Evolutionary conservation across 139 green algal genomes (phyloP), one percentile per base, ranked within the genome.

Genomic region (Astrephomene gubernaculifera): DNA sequence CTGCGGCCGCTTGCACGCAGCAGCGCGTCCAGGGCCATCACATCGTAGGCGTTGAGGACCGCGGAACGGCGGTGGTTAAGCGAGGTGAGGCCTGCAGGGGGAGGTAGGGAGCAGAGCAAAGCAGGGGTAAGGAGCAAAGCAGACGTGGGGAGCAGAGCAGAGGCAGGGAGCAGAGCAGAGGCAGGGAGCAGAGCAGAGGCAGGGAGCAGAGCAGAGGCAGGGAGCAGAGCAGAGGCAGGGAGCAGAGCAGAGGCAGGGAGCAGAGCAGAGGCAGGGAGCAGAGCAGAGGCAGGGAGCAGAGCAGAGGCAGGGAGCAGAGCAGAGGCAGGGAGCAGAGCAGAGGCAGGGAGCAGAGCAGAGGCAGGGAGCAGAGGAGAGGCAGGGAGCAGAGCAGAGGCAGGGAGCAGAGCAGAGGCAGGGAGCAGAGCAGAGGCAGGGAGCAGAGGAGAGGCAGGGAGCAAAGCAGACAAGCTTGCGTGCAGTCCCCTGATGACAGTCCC

Each of bases 31-130:
- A 94, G 69, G 0, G 83, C 85, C 57, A 95, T 89, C 4, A 83
- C 92, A 52, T 94, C 89, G 64, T 95, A 94, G 39, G 84, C 74
- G 71, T 94, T 93, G 36, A 89, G 65, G 4, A 97, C 81, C 33
- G 81, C 14, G 21, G 87, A 81, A 5, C 88, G 80, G 49, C 90
- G 82, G 63, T 87, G 92, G 1, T 81, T 86, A 43, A 97, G 76
- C 3, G 90, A 89, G 25, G 88, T 73, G 39, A 92, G 22, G 31
- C 86, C 86, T 91, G 89, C 41, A 43, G 12, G 25, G 38, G 12
- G 33, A 24, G 17, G 22, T 33, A 41, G 24, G 19, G 3, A 74
- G 6, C 10, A 45, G 0, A 57, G 49, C 12, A 25, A 17, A 17
- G 49, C 12, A 25, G 49, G 17, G 49, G 49, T 57, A 17, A 57